Base-by-base conservation (phyloP, 208 protist species). In the Leishmania turanica region DNA sequence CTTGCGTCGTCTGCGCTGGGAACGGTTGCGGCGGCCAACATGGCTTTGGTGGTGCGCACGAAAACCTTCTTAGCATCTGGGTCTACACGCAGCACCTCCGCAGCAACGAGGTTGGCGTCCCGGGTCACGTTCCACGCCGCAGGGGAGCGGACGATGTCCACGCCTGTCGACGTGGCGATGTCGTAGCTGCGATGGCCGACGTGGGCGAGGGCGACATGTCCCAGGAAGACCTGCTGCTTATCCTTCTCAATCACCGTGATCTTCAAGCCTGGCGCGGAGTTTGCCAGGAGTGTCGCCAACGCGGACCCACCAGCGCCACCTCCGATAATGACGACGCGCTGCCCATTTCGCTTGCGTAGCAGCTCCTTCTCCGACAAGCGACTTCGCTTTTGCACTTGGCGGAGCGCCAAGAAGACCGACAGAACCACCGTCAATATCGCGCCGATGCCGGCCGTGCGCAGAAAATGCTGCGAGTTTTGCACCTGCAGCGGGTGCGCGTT, bases 151-250 rank as follows among this genome's bases (percentile, higher is more conserved):
- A 96, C 72, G 9, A 89, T 83, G 78, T 97, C 92, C 3, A 93
- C 62, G 62, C 87, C 92, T 42, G 93, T 90, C 3, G 91, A 91
- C 21, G 91, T 95, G 79, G 91, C 92, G 6, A 96, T 69, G 81
- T 97, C 95, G 84, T 97, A 97, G 87, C 95, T 97, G 51, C 95
- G 90, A 85, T 96, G 91, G 0, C 95, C 95, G 17, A 95, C 95
- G 73, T 95, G 88, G 0, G 95, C 95, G 70, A 95, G 88, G 8
- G 93, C 87, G 7, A 92, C 84, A 34, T 90, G 81, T 6, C 84
- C 95, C 5, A 87, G 79, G 77, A 96, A 97, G 15, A 80, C 77
- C 75, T 96, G 92, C 70, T 87, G 85, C 64, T 77, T 60, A 27
- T 96, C 90, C 53, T 84, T 85, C 79, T 97, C 95, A 79, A 97